Evolutionary conservation across 805 yeast species (phyloP).

Genomic region (Schwanniomyces vanrijiae): DNA sequence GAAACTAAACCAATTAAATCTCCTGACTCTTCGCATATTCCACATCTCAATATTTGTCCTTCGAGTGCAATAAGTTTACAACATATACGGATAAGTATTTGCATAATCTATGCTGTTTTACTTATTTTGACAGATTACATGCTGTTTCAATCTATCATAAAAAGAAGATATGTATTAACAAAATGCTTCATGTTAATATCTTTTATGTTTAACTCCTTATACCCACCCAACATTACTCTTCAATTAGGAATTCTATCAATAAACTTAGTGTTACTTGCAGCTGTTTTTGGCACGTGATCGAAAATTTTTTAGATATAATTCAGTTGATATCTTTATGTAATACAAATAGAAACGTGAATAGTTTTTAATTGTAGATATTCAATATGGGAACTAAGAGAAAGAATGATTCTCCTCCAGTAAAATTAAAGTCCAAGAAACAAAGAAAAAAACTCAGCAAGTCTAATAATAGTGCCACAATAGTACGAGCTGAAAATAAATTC

Average conservation of each 20-base stretch:
- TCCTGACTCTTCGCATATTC: background rate
- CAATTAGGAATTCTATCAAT: background rate
- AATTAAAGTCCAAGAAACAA: slow-evolving; percentile 19
- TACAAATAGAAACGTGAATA: background rate
- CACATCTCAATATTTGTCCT: too few species aligned
- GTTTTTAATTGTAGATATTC: background rate
- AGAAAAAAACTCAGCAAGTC: slow-evolving; percentile 18
- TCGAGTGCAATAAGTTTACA: background rate
- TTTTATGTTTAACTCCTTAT: background rate
- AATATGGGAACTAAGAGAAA: slow-evolving; percentile 21
- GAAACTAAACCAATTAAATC: background rate
- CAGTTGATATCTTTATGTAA: background rate
- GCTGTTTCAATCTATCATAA: background rate
- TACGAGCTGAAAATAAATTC: slow-evolving; percentile 19
- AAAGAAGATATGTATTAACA: background rate
- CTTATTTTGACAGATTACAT: background rate
- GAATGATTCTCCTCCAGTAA: slow-evolving; percentile 17
- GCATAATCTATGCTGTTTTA: background rate
- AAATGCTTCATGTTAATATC: background rate
- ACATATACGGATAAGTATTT: background rate
- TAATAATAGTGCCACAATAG: slow-evolving; percentile 7
- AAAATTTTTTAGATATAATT: slow-evolving; percentile 4
- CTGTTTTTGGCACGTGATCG: slow-evolving; percentile 1
- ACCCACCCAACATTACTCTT: too few species aligned
- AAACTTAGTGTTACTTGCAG: background rate